These are phyloP conservation scores for Colletotrichum endophyticum DNA, from an alignment of 2,329 filamentous ascomycete genomes.

Conservation along the genomic window DNA sequence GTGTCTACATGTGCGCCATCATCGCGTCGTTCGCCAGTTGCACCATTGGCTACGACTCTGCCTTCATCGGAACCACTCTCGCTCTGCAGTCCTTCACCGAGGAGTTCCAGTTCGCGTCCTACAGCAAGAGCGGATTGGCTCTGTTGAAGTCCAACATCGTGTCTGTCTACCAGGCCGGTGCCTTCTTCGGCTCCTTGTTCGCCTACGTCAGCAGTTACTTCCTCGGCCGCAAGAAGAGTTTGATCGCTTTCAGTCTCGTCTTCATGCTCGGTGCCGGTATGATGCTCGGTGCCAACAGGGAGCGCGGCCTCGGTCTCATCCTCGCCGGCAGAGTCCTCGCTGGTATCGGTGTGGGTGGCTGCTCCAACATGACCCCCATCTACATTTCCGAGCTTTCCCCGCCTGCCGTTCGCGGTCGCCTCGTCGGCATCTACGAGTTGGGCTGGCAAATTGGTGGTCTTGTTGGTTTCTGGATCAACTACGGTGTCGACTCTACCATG, in stretches of 20 bases:
- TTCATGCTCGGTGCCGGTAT: constrained; percentile 75
- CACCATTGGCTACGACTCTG: constrained; percentile 69
- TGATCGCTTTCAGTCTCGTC: constrained; percentile 64
- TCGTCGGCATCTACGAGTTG: constrained; percentile 72
- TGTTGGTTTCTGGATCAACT: constrained; percentile 68
- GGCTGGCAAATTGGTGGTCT: constrained; percentile 69
- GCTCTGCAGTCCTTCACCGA: constrained; percentile 70
- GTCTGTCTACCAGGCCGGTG: constrained; percentile 81
- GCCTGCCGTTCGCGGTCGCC: constrained; percentile 66
- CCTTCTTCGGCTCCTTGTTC: constrained; percentile 79
- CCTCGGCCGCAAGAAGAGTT: constrained; percentile 68
- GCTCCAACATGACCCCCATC: constrained; percentile 67
- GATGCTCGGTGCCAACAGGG: constrained; percentile 70
- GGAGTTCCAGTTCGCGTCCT: constrained; percentile 69
- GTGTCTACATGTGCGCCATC: constrained; percentile 59
- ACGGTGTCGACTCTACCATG: constrained; percentile 60
- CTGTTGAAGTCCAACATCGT: constrained; percentile 77
- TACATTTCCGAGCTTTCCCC: constrained; percentile 67
- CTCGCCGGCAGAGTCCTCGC: constrained; percentile 67
- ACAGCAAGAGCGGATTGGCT: constrained; percentile 53
- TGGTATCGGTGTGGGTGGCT: constrained; percentile 67
- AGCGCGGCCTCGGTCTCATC: constrained; percentile 68
- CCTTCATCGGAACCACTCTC: constrained; percentile 81
- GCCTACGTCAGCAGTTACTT: constrained; percentile 72
- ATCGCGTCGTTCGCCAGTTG: constrained; percentile 62